These are phyloP conservation scores for Dactylellina cionopaga DNA, from an alignment of 2,329 filamentous ascomycete genomes.

Conservation along the genomic window DNA sequence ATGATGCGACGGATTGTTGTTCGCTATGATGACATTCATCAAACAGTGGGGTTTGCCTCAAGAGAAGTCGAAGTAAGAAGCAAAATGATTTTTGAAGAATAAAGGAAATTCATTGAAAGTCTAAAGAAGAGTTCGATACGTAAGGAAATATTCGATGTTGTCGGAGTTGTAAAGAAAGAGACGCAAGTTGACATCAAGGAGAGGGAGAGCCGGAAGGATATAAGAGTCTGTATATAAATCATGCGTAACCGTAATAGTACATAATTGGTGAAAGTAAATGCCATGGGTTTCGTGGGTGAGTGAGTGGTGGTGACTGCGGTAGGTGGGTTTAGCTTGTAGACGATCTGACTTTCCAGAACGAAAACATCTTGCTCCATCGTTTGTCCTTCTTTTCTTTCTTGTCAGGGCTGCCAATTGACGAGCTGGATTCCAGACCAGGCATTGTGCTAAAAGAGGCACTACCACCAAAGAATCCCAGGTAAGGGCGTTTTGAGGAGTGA, in stretches of 20 bases:
- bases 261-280: constrained; percentile 51
- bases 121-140: constrained; percentile 48
- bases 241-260: constrained; percentile 51
- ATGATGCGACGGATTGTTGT: constrained; percentile 22
- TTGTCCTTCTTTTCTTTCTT: constrained; percentile 57
- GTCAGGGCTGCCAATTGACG: constrained; percentile 33
- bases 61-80: constrained; percentile 37
- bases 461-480: constrained; percentile 55
- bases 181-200: constrained; percentile 46
- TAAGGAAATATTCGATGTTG: constrained; percentile 49
- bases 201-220: constrained; percentile 27
- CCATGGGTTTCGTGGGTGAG: constrained; percentile 41
- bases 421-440: constrained; percentile 53
- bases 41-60: constrained; percentile 28
- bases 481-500: constrained; percentile 54
- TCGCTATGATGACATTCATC: constrained; percentile 24
- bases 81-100: constrained; percentile 1
- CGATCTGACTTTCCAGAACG: constrained; percentile 56
- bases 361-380: constrained; percentile 56
- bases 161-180: constrained; percentile 29
- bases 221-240: constrained; percentile 34
- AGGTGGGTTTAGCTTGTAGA: constrained; percentile 25
- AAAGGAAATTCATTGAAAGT: constrained; percentile 52
- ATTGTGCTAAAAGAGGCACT: constrained; percentile 56
- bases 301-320: background rate